Conservation (phyloP, 169 alveolate species). For the Plasmodium blacklocki region DNA sequence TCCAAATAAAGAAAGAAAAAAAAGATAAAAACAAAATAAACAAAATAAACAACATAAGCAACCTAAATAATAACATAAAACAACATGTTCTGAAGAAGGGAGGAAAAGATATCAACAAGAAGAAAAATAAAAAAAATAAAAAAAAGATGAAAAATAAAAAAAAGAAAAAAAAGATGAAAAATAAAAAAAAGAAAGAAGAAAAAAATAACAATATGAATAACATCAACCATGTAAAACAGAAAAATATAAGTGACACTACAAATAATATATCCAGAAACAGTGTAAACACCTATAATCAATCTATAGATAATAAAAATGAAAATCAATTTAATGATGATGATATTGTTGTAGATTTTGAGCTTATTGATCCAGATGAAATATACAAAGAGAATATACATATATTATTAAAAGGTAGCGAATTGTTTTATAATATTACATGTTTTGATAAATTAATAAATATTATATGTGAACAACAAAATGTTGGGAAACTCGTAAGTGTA, state of each 20-base stretch:
- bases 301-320: background rate
- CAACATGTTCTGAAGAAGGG: background rate
- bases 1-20: background rate
- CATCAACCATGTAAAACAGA: background rate
- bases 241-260: background rate
- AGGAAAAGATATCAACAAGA: background rate
- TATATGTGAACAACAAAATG: conserved; percentile 74
- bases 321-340: conserved; percentile 7
- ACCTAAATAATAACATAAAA: too few species aligned
- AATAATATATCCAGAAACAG: background rate
- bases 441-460: conserved; percentile 23
- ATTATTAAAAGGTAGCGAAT: conserved; percentile 31
- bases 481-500: conserved; percentile 34
- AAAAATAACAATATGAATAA: background rate
- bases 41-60: background rate
- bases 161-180: background rate
- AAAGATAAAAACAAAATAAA: background rate
- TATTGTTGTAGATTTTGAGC: conserved; percentile 38
- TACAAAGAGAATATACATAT: conserved; percentile 50
- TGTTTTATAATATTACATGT: conserved; percentile 29
- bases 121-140: too few species aligned
- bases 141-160: conserved; percentile 4
- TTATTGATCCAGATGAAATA: conserved; percentile 48
- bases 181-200: background rate
- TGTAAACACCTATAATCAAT: background rate